phyloP scores from a whole-genome alignment of 768 basidiomycete species.

The Trametes meyenii region DNA sequence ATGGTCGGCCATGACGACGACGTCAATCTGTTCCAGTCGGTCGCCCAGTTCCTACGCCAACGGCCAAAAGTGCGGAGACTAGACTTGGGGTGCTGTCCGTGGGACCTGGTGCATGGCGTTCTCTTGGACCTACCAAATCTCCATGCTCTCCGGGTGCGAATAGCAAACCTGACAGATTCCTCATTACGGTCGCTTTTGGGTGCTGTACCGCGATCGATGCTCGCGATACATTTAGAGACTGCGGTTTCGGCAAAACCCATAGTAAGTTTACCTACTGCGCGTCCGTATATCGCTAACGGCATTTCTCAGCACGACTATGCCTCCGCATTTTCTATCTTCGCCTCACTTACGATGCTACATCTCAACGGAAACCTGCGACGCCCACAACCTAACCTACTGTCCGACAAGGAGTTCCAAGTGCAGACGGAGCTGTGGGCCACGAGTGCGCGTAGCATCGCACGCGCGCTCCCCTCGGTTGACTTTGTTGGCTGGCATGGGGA shows the following conservation, averaged over 20 bases:
- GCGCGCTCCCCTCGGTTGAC: constrained; percentile 53
- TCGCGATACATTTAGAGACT: constrained; percentile 55
- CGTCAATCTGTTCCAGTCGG: constrained; percentile 50
- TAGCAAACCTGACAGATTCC: constrained; percentile 48
- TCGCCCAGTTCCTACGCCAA: constrained; percentile 54
- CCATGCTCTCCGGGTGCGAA: constrained; percentile 59
- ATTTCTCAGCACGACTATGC: constrained; percentile 55
- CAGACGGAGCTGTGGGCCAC: constrained; percentile 61
- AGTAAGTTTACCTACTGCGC: constrained; percentile 36
- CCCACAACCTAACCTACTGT: constrained; percentile 58
- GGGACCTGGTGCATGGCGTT: constrained; percentile 57
- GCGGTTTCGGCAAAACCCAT: constrained; percentile 53
- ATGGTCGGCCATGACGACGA: constrained; percentile 68
- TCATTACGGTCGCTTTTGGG: constrained; percentile 38
- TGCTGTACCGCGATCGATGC: constrained; percentile 44
- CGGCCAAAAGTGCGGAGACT: constrained; percentile 53
- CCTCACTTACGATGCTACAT: constrained; percentile 60
- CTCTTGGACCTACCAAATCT: constrained; percentile 54
- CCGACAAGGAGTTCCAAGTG: constrained; percentile 59
- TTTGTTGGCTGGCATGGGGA: constrained; percentile 77
- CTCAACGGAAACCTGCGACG: constrained; percentile 52
- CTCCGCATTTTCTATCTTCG: constrained; percentile 47
- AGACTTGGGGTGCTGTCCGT: constrained; percentile 67
- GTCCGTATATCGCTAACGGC: not conserved
- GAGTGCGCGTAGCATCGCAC: constrained; percentile 53